Evolutionary conservation across 306 rosid species (phyloP).

Genomic region (Quercus engelmannii): DNA sequence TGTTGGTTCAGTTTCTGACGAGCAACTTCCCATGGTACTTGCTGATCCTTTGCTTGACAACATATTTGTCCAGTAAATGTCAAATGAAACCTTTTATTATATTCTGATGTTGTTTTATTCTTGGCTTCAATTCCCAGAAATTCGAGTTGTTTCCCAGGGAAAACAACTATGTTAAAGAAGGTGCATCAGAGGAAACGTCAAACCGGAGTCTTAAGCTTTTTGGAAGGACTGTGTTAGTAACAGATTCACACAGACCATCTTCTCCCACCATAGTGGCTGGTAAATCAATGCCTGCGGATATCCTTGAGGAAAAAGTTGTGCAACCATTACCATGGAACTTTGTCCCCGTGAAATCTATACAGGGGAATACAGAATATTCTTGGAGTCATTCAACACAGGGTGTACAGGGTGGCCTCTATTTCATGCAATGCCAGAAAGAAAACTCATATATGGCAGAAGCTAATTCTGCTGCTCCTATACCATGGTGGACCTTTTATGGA

Average conservation of each 20-base stretch:
- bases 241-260: constrained; percentile 35
- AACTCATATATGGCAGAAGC: constrained; percentile 24
- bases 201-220: constrained; percentile 62
- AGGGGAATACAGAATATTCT: background rate
- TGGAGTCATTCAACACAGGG: constrained; percentile 19
- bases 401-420: constrained; percentile 12
- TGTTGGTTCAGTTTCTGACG: constrained; percentile 19
- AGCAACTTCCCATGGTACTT: constrained; percentile 46
- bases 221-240: constrained; percentile 56
- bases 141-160: constrained; percentile 33
- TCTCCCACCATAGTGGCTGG: constrained; percentile 17
- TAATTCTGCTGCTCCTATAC: constrained; percentile 25
- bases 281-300: constrained; percentile 18
- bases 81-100: background rate
- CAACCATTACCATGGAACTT: constrained; percentile 5
- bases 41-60: background rate
- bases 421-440: constrained; percentile 28
- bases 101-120: constrained; percentile 14
- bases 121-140: constrained; percentile 40
- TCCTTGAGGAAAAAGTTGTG: constrained; percentile 3
- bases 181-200: constrained; percentile 36
- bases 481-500: constrained; percentile 35
- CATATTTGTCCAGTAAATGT: background rate
- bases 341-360: constrained; percentile 4
- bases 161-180: constrained; percentile 24